These are phyloP conservation scores for Ogataea angusta DNA, from an alignment of 805 yeast genomes.

Conservation along the genomic window DNA sequence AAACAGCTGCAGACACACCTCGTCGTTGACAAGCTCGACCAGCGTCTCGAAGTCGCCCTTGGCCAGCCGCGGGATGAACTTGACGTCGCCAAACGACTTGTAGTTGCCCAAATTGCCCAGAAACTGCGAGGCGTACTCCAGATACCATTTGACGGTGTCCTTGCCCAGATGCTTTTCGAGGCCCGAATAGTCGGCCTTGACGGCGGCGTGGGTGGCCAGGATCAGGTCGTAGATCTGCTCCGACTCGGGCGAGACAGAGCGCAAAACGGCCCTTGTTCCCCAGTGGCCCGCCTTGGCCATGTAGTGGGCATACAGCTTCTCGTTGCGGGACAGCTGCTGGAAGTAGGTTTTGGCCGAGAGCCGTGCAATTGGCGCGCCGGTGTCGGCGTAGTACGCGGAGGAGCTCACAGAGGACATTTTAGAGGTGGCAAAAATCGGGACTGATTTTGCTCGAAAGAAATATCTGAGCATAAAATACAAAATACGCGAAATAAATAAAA, in stretches of 20 bases:
- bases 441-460: constrained; percentile 4
- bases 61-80: constrained; percentile 68
- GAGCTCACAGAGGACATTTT: constrained; percentile 17
- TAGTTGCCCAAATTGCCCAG: constrained; percentile 72
- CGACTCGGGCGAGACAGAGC: constrained; percentile 81
- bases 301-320: constrained; percentile 76
- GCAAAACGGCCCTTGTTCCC: constrained; percentile 75
- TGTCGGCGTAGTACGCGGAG: constrained; percentile 47
- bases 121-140: constrained; percentile 76
- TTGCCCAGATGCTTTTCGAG: constrained; percentile 35
- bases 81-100: constrained; percentile 86
- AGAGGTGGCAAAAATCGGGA: constrained; percentile 2
- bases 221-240: constrained; percentile 73
- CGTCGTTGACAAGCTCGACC: constrained; percentile 40
- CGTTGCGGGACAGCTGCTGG: constrained; percentile 54
- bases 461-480: constrained; percentile 2
- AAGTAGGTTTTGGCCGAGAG: constrained; percentile 69
- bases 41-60: constrained; percentile 47
- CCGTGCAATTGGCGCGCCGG: constrained; percentile 66
- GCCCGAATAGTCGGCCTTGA: constrained; percentile 45
- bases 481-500: constrained; percentile 7
- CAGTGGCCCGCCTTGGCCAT: constrained; percentile 79
- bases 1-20: constrained; percentile 34
- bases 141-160: constrained; percentile 42
- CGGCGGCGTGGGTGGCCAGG: constrained; percentile 50